Percentiles rank a stretch among this genome's conserved stretches.
phyloP scores from a whole-genome alignment of 768 basidiomycete genomes.

The Lentinus tigrinus region DNA sequence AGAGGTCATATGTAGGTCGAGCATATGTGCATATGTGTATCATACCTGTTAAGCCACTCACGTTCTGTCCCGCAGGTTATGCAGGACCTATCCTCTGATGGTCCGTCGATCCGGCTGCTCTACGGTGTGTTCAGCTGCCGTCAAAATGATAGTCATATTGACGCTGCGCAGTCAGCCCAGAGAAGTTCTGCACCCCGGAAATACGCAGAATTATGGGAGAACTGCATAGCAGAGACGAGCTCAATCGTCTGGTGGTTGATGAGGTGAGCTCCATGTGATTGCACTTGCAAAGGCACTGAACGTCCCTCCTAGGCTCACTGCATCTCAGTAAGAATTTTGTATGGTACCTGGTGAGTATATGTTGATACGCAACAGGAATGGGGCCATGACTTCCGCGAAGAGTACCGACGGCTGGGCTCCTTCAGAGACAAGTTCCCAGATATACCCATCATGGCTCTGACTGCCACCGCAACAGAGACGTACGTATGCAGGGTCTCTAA shows the following conservation, averaged over 20 bases:
- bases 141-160: background rate
- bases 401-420: constrained; percentile 69
- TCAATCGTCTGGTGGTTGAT: constrained; percentile 78
- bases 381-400: constrained; percentile 78
- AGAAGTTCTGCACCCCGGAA: constrained; percentile 58
- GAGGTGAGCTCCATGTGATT: constrained; percentile 46
- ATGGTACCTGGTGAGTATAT: background rate
- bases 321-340: constrained; percentile 57
- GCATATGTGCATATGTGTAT: background rate
- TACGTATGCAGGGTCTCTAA: background rate
- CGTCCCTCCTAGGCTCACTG: constrained; percentile 62
- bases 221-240: constrained; percentile 51
- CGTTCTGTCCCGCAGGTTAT: constrained; percentile 45
- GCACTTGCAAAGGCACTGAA: background rate
- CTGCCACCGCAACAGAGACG: constrained; percentile 74
- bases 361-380: constrained; percentile 58
- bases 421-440: constrained; percentile 66
- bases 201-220: constrained; percentile 50
- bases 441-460: constrained; percentile 86
- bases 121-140: constrained; percentile 52
- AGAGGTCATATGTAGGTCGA: constrained; percentile 51
- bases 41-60: background rate
- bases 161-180: constrained; percentile 63
- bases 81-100: constrained; percentile 56
- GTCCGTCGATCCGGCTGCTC: constrained; percentile 59